Evolutionary conservation across 352 stramenopile species (phyloP).

Genomic region (Phytophthora boehmeriae): DNA sequence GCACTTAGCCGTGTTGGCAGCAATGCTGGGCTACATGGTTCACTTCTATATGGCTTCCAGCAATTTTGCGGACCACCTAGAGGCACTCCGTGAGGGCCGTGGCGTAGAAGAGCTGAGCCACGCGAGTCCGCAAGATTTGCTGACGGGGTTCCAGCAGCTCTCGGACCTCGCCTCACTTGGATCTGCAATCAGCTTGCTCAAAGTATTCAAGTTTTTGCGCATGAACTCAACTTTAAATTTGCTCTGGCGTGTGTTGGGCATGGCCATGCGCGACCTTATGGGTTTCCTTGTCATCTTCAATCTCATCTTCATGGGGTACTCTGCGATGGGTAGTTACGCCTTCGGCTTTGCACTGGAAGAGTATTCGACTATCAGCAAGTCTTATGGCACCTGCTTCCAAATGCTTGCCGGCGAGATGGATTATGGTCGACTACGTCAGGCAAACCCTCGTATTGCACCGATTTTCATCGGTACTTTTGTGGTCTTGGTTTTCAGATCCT

Average conservation of each 20-base stretch:
- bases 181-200: conserved; percentile 82
- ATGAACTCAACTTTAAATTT: conserved; percentile 91
- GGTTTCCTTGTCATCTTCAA: conserved; percentile 91
- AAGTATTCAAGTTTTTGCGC: conserved; percentile 90
- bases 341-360: conserved; percentile 86
- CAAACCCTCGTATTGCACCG: conserved; percentile 78
- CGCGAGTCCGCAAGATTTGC: conserved; percentile 60
- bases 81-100: conserved; percentile 36
- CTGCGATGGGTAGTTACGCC: conserved; percentile 82
- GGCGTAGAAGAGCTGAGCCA: conserved; percentile 66
- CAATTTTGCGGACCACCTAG: conserved; percentile 53
- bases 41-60: conserved; percentile 72
- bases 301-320: conserved; percentile 88
- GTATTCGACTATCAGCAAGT: conserved; percentile 84
- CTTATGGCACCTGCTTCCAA: conserved; percentile 85
- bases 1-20: conserved; percentile 69
- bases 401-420: conserved; percentile 89
- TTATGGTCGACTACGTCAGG: conserved; percentile 75
- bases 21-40: conserved; percentile 67
- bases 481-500: conserved; percentile 86
- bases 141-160: conserved; percentile 74
- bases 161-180: conserved; percentile 77
- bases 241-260: conserved; percentile 83
- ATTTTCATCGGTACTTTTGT: conserved; percentile 89
- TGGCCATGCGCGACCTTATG: conserved; percentile 87